Evolutionary conservation across 441 rosid species (phyloP).

Genomic region (Populus hybrid): DNA sequence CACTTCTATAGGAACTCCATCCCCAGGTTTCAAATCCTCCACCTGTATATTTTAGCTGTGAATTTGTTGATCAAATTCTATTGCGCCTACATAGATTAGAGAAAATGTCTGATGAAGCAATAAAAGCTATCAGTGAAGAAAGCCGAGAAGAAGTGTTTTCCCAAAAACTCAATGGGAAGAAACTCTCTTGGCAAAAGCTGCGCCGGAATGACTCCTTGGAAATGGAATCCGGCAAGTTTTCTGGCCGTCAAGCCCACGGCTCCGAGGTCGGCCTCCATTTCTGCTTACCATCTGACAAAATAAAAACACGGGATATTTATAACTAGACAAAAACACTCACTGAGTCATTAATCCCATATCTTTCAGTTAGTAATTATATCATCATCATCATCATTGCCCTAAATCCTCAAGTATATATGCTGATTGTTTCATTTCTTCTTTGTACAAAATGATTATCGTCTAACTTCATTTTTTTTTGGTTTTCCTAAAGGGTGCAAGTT

Average conservation of each 20-base stretch:
- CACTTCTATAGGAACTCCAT: not conserved
- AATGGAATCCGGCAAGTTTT: slow-evolving; percentile 31
- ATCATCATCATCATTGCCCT: not conserved
- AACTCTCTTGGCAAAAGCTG: slow-evolving; percentile 25
- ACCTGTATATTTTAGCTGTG: not conserved
- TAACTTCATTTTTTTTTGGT: not conserved
- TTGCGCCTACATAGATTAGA: not conserved
- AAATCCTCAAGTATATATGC: no score
- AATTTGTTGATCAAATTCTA: not conserved
- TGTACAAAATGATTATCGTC: not conserved
- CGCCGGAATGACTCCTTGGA: slow-evolving; percentile 41
- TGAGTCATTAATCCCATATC: no score
- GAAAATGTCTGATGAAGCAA: slow-evolving; percentile 17
- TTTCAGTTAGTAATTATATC: not conserved
- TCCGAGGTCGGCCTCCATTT: slow-evolving; percentile 26
- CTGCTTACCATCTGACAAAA: not conserved
- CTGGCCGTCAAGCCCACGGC: slow-evolving; percentile 9
- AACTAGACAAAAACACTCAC: no score
- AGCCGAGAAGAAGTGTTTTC: not conserved
- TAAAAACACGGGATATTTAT: no score
- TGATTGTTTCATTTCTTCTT: no score
- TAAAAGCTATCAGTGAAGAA: not conserved
- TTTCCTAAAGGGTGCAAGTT: slow-evolving; percentile 17
- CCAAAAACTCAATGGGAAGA: slow-evolving; percentile 11
- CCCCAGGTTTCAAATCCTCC: not conserved